phyloP scores from a whole-genome alignment of 2,329 filamentous ascomycete species.

The Aspergillus viridinutans region DNA sequence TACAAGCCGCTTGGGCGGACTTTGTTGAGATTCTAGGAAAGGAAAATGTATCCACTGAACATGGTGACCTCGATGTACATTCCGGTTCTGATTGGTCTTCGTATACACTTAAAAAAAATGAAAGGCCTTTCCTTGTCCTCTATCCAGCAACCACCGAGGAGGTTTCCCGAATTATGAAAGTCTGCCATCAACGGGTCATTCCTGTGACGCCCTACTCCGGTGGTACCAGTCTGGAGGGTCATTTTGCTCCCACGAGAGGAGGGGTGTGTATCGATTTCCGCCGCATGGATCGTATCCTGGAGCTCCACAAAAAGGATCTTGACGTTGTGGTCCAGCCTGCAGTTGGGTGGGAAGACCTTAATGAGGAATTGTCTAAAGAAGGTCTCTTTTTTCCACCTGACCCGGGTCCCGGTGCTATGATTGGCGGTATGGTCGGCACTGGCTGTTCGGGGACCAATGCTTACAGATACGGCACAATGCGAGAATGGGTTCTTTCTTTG shows the following conservation, averaged over 20 bases:
- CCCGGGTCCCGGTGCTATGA: slow-evolving; percentile 86
- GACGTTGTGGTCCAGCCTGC: slow-evolving; percentile 76
- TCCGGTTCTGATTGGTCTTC: slow-evolving; percentile 62
- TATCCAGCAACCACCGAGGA: slow-evolving; percentile 76
- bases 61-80: slow-evolving; percentile 53
- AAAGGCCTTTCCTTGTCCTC: slow-evolving; percentile 59
- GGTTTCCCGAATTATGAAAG: slow-evolving; percentile 80
- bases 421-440: slow-evolving; percentile 64
- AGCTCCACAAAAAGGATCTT: slow-evolving; percentile 71
- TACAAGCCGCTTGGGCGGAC: slow-evolving; percentile 63
- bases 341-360: slow-evolving; percentile 80
- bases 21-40: slow-evolving; percentile 59
- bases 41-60: slow-evolving; percentile 58
- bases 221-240: slow-evolving; percentile 84
- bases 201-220: slow-evolving; percentile 85
- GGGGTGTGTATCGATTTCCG: slow-evolving; percentile 84
- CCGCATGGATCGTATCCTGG: slow-evolving; percentile 76
- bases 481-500: slow-evolving; percentile 83
- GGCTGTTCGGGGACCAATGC: slow-evolving; percentile 72
- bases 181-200: slow-evolving; percentile 75
- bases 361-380: slow-evolving; percentile 67
- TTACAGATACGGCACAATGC: slow-evolving; percentile 91
- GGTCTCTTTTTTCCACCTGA: slow-evolving; percentile 90
- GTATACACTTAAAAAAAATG: slow-evolving; percentile 39
- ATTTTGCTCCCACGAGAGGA: slow-evolving; percentile 76